phyloP scores from a whole-genome alignment of 169 alveolate genomes.

The Eimeria praecox region DNA sequence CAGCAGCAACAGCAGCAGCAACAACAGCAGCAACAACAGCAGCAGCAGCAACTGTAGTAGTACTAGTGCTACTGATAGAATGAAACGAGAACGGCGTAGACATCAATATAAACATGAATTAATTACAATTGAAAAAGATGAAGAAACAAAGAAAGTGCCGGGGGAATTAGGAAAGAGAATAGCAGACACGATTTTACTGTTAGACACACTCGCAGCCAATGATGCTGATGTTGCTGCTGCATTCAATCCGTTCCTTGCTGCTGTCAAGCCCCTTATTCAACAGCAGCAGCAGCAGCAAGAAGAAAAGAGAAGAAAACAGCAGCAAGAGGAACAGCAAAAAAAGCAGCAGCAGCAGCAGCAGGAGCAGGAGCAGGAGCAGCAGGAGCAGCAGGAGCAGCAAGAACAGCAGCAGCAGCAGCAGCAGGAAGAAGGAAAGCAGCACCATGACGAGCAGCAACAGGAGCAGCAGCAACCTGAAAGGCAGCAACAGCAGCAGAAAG shows the following conservation, averaged over 20 bases:
- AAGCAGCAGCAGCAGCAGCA: background rate
- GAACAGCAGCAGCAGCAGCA: background rate
- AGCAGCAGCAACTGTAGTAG: background rate
- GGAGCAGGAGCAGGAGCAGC: background rate
- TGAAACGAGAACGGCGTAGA: too few relatives aligned
- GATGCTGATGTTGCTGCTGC: conserved; percentile 19
- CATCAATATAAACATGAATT: too few relatives aligned
- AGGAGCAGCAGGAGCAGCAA: background rate
- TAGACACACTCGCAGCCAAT: background rate
- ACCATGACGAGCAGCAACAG: background rate
- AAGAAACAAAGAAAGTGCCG: too few relatives aligned
- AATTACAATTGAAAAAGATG: too few relatives aligned
- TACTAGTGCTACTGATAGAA: background rate
- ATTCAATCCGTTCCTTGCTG: background rate
- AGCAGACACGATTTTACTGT: background rate
- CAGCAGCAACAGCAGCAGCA: background rate
- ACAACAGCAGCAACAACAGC: background rate
- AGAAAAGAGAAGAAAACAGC: background rate
- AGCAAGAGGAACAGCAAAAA: background rate
- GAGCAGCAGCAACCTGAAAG: background rate
- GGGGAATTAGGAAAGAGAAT: too few relatives aligned
- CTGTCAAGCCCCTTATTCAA: too few relatives aligned
- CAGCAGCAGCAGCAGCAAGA: background rate
- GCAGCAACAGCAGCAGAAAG: background rate
- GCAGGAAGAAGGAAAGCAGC: background rate